Evolutionary conservation across 441 rosid genomes (phyloP), one percentile per base, ranked within the genome.

Genomic region (Populus hybrid): DNA sequence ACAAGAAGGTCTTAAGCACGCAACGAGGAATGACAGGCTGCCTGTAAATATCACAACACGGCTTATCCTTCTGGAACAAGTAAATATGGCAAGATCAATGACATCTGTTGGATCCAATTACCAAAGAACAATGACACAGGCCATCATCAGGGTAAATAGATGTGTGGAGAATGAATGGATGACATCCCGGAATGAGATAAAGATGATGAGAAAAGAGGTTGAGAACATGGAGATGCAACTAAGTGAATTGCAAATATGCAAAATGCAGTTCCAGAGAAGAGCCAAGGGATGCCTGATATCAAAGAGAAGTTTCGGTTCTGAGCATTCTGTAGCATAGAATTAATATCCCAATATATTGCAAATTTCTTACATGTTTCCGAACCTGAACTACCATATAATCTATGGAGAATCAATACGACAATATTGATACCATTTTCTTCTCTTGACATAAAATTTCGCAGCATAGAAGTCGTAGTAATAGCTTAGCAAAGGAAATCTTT

Each of bases 181-280:
- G 67, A 65, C 78, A 3, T 72, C 79, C 2, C 79, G 38, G 7
- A 80, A 81, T n/a, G 91, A 91, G 86, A 76, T 89, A 42, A 84
- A 33, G 59, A 70, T 77, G 80, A 86, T 91, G 85, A 89, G 73
- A 70, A 74, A 85, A 74, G 94, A 89, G 74, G 91, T 91, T 18
- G 87, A 87, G 65, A 63, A n/a, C 9, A 84, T 91, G 85, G 87
- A 89, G 81, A 24, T 73, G 87, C 90, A 89, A 64, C 83, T 91
- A n/a, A 82, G 81, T 76, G 78, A 84, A 63, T 26, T 88, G 84
- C 84, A 89, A 65, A 77, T 76, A 85, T 89, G 91, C 67, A 89
- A 78, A 79, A 40, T 75, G 74, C 68, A 86, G 84, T 79, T 91
- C 36, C 90, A 84, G 74, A 84, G 78, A 68, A 90, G 84, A 76